Evolutionary conservation across 2,329 filamentous ascomycete species (phyloP).

Genomic region (Microsporum audouinii): DNA sequence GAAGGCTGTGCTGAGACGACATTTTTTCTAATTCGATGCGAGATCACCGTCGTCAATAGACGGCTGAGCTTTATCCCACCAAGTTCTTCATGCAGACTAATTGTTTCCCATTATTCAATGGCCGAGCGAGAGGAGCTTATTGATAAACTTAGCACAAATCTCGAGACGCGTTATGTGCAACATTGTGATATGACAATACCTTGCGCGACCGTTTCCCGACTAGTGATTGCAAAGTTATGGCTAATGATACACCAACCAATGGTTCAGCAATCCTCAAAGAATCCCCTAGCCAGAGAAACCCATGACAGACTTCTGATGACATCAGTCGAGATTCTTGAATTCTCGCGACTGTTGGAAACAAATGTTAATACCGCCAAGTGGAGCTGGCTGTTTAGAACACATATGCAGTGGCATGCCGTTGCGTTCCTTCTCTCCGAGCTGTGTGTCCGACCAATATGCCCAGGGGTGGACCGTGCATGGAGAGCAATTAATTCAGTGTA

Average conservation of each 20-base stretch:
- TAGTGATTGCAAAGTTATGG: slow-evolving; percentile 69
- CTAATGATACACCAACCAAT: slow-evolving; percentile 65
- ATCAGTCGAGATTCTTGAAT: slow-evolving; percentile 63
- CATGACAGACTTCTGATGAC: slow-evolving; percentile 60
- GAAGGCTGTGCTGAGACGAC: slow-evolving; percentile 45
- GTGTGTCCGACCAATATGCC: slow-evolving; percentile 41
- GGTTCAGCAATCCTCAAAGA: slow-evolving; percentile 45
- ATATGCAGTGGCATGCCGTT: slow-evolving; percentile 55
- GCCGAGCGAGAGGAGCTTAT: slow-evolving; percentile 37
- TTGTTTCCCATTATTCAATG: slow-evolving; percentile 14
- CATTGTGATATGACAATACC: slow-evolving; percentile 42
- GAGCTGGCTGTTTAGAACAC: slow-evolving; percentile 54
- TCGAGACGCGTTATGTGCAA: slow-evolving; percentile 45
- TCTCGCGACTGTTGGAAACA: slow-evolving; percentile 53
- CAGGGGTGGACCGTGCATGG: slow-evolving; percentile 51
- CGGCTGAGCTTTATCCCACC: slow-evolving; percentile 30
- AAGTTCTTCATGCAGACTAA: slow-evolving; percentile 16
- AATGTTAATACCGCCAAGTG: slow-evolving; percentile 52
- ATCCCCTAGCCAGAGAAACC: slow-evolving; percentile 48
- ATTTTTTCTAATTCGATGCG: slow-evolving; percentile 41
- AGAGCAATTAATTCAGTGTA: slow-evolving; percentile 41
- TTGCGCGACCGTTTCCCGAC: slow-evolving; percentile 53
- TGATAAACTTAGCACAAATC: slow-evolving; percentile 42
- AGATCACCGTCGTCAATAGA: slow-evolving; percentile 37
- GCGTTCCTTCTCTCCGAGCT: slow-evolving; percentile 51